Evolutionary conservation across 345 rosid species (phyloP), one percentile per base, ranked within the genome.

Genomic region (Hibiscus mutabilis): DNA sequence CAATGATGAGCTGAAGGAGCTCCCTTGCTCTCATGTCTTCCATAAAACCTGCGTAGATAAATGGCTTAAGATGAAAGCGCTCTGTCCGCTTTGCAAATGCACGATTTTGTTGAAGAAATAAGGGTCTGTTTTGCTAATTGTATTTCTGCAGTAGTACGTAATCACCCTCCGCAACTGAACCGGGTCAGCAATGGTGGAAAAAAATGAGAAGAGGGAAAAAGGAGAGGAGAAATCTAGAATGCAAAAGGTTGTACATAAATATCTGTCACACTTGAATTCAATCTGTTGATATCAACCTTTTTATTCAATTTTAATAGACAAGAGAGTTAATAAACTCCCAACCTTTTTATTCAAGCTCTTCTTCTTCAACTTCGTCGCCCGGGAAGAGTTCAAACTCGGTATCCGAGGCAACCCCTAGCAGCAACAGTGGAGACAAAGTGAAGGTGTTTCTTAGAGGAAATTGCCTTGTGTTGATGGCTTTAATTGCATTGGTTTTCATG

Each of bases 21-120:
- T 78, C n/a, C 81, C 77, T 56, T 78, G 81, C 46, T 44, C 77
- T 24, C 81, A 78, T 70, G 37, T 70, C 29, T 74, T 78, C 68
- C 81, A 78, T 64, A 21, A 62, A 14, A 33, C 4, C 44, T 78
- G 81, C 19, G 75, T 78, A 59, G 77, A 78, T 74, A 65, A 44
- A 52, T 78, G 81, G 81, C 77, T 78, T 1, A 70, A 70, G 81
- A 70, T 78, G 27, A 78, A 70, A 60, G 75, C 81, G 3, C 22
- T 58, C 22, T 78, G 81, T 49, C 81, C 81, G 15, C 77, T 78
- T 21, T 78, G 81, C 75, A 74, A 70, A 65, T 67, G 44, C 44
- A 27, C 71, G 33, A 5, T 67, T 51, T 67, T 51, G 70, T 27
- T 22, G 2, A 67, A 49, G 58, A 27, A 67, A 67, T 67, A 40